Conservation (phyloP, 2,329 filamentous ascomycete genomes). For the Penicillium sp. region DNA sequence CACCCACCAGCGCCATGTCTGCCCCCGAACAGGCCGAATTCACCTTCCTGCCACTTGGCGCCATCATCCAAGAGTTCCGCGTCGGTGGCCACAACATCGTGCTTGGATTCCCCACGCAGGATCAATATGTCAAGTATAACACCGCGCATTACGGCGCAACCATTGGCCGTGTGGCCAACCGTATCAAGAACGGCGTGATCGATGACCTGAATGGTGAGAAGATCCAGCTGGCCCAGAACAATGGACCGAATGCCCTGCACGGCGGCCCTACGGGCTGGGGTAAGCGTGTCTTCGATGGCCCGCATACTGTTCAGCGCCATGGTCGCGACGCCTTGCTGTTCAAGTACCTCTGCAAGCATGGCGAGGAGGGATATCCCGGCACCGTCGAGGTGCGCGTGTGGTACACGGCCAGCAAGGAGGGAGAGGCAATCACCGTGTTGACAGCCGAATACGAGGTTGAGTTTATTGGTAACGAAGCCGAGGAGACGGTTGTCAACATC, state of each 20-base stretch:
- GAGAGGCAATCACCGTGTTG: conserved; percentile 71
- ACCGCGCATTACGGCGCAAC: conserved; percentile 87
- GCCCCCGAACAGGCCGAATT: conserved; percentile 45
- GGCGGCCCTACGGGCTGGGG: conserved; percentile 73
- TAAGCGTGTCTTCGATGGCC: conserved; percentile 51
- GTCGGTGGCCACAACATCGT: conserved; percentile 85
- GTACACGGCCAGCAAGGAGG: conserved; percentile 77
- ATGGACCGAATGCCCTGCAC: conserved; percentile 77
- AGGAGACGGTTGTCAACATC: conserved; percentile 91
- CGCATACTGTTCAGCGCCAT: conserved; percentile 61
- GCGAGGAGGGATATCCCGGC: conserved; percentile 89
- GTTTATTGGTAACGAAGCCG: conserved; percentile 73
- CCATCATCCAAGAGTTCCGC: conserved; percentile 70
- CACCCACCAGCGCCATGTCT: conserved; percentile 26
- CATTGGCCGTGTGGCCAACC: conserved; percentile 84
- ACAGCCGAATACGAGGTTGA: conserved; percentile 90
- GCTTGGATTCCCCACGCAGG: conserved; percentile 77
- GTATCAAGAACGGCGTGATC: conserved; percentile 75
- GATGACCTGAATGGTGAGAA: conserved; percentile 72
- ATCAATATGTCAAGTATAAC: conserved; percentile 78
- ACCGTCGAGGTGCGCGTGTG: conserved; percentile 77
- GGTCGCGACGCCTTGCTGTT: conserved; percentile 73
- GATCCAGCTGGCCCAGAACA: conserved; percentile 75
- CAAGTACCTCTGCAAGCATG: conserved; percentile 71
- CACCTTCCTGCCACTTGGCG: conserved; percentile 54